Conservation (phyloP, 805 yeast species). For the Sugiyamaella chiloensis region DNA sequence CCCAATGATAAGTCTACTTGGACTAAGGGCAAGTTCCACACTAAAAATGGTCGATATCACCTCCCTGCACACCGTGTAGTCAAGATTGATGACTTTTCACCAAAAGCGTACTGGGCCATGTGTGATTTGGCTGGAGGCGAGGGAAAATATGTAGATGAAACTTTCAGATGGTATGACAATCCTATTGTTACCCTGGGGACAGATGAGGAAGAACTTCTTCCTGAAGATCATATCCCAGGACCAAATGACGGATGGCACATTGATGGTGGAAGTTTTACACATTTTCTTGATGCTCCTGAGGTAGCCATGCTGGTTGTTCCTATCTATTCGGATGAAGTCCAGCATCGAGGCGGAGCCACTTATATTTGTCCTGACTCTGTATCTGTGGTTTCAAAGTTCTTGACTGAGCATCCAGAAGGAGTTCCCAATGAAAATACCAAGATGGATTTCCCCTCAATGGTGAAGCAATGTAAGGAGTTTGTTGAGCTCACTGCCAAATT, state of each 20-base stretch:
- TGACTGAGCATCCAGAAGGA: constrained; percentile 12
- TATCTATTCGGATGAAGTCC: constrained; percentile 10
- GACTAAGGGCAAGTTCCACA: constrained; percentile 13
- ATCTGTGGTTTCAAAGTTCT: constrained; percentile 10
- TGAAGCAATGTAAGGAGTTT: constrained; percentile 16
- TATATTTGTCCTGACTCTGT: constrained; percentile 14
- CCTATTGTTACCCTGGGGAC: constrained; percentile 15
- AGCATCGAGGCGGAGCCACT: constrained; percentile 14
- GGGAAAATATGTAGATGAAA: constrained; percentile 13
- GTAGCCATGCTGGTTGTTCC: constrained; percentile 14
- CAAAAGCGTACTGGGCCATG: constrained; percentile 15
- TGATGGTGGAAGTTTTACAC: constrained; percentile 16
- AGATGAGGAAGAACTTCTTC: constrained; percentile 13
- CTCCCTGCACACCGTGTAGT: constrained; percentile 17
- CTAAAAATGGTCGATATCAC: constrained; percentile 5
- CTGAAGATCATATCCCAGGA: constrained; percentile 12
- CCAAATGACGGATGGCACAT: constrained; percentile 16
- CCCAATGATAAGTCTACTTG: constrained; percentile 15
- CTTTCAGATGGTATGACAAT: constrained; percentile 18
- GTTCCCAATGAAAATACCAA: constrained; percentile 5
- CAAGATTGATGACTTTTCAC: constrained; percentile 13
- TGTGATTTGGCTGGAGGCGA: constrained; percentile 16
- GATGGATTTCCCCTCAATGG: constrained; percentile 9
- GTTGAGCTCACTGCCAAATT: constrained; percentile 18
- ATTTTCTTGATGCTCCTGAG: constrained; percentile 15